phyloP scores from a whole-genome alignment of 202 grass and related monocot species.

The Zoysia matrella region DNA sequence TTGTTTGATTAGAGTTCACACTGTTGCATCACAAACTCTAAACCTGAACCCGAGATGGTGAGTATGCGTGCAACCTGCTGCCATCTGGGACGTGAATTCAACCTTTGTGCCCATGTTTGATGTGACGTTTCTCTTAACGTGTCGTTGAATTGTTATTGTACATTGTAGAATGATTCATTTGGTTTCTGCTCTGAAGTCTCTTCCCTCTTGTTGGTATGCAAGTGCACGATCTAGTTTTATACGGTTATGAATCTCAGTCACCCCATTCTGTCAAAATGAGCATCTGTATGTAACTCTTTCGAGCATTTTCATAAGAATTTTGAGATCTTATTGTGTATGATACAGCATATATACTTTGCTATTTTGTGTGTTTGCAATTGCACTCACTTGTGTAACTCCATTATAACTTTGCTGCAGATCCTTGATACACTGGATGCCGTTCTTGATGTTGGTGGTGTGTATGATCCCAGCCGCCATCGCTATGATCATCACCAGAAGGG shows the following conservation, averaged over 20 bases:
- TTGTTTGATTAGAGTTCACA: constrained; percentile 2
- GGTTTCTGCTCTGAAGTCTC: neutral
- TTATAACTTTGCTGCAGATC: constrained; percentile 46
- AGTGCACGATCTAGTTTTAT: neutral
- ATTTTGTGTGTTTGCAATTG: neutral
- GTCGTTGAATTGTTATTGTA: neutral
- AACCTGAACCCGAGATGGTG: neutral
- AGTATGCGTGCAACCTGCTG: neutral
- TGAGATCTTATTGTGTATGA: neutral
- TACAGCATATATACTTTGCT: neutral
- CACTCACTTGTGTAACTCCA: neutral
- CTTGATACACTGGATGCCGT: constrained; percentile 85
- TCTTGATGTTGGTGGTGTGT: constrained; percentile 92
- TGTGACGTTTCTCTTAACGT: neutral
- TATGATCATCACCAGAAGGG: constrained; percentile 97
- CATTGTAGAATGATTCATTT: neutral
- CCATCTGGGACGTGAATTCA: neutral
- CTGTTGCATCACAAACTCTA: neutral
- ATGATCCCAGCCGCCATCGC: constrained; percentile 71
- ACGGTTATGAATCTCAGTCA: neutral
- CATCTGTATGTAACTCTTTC: neutral
- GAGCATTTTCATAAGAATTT: neutral
- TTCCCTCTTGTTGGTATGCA: neutral
- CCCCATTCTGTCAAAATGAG: neutral
- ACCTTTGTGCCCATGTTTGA: neutral